phyloP scores from a whole-genome alignment of 1,284 basidiomycete species.

The Rhizoctonia solani region DNA sequence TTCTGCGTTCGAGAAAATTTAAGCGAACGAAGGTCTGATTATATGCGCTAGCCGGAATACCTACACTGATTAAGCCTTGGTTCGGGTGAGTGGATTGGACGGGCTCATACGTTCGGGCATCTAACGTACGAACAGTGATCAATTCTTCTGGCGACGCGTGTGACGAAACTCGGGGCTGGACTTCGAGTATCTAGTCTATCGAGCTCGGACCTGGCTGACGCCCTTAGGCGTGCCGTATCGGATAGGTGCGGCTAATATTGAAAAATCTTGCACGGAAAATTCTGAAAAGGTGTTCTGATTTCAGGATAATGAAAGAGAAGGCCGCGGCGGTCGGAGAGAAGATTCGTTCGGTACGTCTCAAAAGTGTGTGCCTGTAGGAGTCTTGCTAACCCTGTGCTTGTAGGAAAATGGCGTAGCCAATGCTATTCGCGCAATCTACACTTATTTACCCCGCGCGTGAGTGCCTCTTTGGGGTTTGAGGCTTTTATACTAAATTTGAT shows the following conservation, averaged over 20 bases:
- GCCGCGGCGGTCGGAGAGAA: conserved; percentile 64
- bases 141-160: conserved; percentile 73
- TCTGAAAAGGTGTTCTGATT: no score
- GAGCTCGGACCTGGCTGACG: conserved; percentile 56
- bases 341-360: conserved; percentile 56
- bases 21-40: no score
- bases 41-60: conserved; percentile 59
- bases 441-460: conserved; percentile 25
- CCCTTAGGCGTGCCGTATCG: conserved; percentile 59
- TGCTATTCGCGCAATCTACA: conserved; percentile 19
- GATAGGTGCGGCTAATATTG: conserved; percentile 47
- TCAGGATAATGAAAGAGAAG: conserved; percentile 64
- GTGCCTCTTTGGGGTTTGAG: background rate
- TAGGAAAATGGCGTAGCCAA: conserved; percentile 25
- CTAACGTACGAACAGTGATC: conserved; percentile 50
- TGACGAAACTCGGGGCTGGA: conserved; percentile 62
- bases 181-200: conserved; percentile 56
- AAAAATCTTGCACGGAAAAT: no score
- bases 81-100: conserved; percentile 49
- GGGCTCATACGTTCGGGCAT: background rate
- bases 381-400: background rate
- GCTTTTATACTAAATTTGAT: background rate
- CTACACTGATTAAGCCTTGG: conserved; percentile 76
- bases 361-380: background rate
- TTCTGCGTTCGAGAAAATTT: background rate